A percentile compares a stretch with the other conserved stretches of the same genome.
Evolutionary conservation across 352 stramenopile species (phyloP).

Genomic region (Globisporangium recalcitrans): DNA sequence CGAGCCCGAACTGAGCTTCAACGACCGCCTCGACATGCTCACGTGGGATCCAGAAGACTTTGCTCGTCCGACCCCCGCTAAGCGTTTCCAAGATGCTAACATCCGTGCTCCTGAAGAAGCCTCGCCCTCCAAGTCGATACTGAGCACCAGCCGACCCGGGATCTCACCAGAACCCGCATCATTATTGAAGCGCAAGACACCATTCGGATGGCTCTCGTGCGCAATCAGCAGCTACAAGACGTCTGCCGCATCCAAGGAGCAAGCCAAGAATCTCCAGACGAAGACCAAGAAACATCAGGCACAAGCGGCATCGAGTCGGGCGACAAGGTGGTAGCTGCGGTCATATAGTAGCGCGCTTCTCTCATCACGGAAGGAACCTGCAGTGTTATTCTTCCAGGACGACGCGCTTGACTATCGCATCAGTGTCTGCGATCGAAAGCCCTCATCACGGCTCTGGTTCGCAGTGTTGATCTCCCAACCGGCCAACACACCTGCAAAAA

Average conservation of each 20-base stretch:
- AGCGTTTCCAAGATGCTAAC: background rate
- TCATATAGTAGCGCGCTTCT: background rate
- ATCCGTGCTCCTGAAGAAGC: background rate
- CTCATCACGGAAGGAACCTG: background rate
- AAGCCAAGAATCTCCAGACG: background rate
- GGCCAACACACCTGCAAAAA: no score
- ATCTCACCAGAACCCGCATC: background rate
- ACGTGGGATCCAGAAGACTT: background rate
- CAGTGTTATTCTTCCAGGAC: background rate
- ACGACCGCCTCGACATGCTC: background rate
- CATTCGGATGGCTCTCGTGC: conserved; percentile 2
- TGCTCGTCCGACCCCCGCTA: background rate
- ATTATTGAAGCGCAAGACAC: background rate
- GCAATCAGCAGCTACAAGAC: background rate
- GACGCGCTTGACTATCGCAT: background rate
- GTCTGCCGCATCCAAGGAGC: no score
- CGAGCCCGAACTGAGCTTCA: background rate
- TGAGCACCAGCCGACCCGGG: background rate
- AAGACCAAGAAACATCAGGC: background rate
- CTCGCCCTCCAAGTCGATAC: background rate
- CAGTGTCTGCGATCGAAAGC: background rate
- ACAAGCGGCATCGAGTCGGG: background rate
- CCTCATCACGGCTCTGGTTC: background rate
- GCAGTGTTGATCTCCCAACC: background rate
- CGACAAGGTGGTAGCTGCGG: background rate